A percentile compares a stretch with the other conserved stretches of the same genome.
phyloP scores from a whole-genome alignment of 495 filamentous ascomycete species.

The Acidomyces sp. region DNA sequence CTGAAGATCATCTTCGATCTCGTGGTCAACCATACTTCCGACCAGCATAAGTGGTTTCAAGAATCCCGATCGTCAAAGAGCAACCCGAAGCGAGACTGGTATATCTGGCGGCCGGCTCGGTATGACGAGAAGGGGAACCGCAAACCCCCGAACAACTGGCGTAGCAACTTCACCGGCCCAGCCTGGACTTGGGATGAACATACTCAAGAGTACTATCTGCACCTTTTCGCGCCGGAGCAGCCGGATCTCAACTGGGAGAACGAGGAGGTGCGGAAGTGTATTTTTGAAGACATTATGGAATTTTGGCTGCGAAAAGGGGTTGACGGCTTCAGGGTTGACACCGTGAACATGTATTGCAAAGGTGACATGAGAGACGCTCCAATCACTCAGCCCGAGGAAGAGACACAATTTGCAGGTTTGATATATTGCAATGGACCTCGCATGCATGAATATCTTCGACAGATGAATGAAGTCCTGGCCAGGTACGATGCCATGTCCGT shows the following conservation, averaged over 20 bases:
- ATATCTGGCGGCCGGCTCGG: constrained; percentile 27
- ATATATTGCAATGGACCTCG: constrained; percentile 26
- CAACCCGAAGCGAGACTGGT: constrained; percentile 23
- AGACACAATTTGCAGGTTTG: constrained; percentile 16
- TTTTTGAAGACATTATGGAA: constrained; percentile 24
- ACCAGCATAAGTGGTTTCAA: constrained; percentile 58
- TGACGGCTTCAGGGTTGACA: constrained; percentile 30
- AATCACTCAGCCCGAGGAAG: constrained; percentile 16
- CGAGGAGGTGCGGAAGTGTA: constrained; percentile 14
- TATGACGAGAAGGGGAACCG: constrained; percentile 23
- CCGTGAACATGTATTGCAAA: constrained; percentile 27
- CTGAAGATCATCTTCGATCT: constrained; percentile 15
- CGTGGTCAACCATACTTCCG: constrained; percentile 50
- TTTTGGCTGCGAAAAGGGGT: constrained; percentile 28
- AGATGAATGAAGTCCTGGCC: constrained; percentile 22
- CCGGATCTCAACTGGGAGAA: constrained; percentile 32
- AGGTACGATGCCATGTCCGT: constrained; percentile 16
- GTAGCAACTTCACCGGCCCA: constrained; percentile 20
- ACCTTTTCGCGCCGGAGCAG: constrained; percentile 25
- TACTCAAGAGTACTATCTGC: constrained; percentile 29
- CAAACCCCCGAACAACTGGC: constrained; percentile 27
- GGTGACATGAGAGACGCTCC: constrained; percentile 23
- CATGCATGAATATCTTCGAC: constrained; percentile 26
- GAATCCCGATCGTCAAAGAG: constrained; percentile 25
- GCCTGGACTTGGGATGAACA: constrained; percentile 27